Percentiles rank a stretch among this genome's conserved stretches.
Evolutionary conservation across 1,139 yeast species (phyloP).

Genomic region (Geotrichum macrosporum): DNA sequence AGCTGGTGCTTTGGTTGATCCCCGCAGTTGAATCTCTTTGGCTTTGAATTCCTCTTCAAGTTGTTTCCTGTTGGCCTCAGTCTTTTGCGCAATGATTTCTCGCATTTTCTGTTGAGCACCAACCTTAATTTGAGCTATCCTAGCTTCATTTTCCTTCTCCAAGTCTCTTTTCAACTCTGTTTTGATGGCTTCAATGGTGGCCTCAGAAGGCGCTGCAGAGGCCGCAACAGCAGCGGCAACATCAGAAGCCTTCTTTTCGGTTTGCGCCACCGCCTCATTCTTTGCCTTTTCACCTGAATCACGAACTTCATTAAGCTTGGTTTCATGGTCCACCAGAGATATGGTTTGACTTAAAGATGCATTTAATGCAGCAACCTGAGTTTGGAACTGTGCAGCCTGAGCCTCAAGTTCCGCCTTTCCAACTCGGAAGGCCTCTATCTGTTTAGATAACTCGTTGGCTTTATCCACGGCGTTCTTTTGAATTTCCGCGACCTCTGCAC

Average conservation of each 20-base stretch:
- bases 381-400: constrained; percentile 12
- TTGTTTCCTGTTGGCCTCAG: constrained; percentile 2
- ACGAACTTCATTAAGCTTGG: constrained; percentile 15
- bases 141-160: constrained; percentile 12
- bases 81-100: constrained; percentile 5
- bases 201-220: constrained; percentile 9
- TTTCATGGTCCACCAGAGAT: constrained; percentile 17
- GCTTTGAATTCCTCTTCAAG: constrained; percentile 12
- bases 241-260: constrained; percentile 8
- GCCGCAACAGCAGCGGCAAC: constrained; percentile 7
- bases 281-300: constrained; percentile 11
- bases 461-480: constrained; percentile 20
- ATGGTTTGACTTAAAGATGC: not conserved
- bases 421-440: constrained; percentile 13
- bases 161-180: constrained; percentile 8
- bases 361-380: constrained; percentile 16
- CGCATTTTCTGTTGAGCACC: constrained; percentile 4
- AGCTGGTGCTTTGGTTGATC: not conserved
- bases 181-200: not conserved
- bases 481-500: constrained; percentile 27
- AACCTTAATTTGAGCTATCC: constrained; percentile 11
- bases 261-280: constrained; percentile 8
- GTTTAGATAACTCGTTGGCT: constrained; percentile 19
- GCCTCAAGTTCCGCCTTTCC: constrained; percentile 19
- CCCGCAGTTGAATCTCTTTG: constrained; percentile 6